A percentile compares a stretch with the other conserved stretches of the same genome.
Evolutionary conservation across 306 rosid species (phyloP).

Genomic region (Vicia villosa): DNA sequence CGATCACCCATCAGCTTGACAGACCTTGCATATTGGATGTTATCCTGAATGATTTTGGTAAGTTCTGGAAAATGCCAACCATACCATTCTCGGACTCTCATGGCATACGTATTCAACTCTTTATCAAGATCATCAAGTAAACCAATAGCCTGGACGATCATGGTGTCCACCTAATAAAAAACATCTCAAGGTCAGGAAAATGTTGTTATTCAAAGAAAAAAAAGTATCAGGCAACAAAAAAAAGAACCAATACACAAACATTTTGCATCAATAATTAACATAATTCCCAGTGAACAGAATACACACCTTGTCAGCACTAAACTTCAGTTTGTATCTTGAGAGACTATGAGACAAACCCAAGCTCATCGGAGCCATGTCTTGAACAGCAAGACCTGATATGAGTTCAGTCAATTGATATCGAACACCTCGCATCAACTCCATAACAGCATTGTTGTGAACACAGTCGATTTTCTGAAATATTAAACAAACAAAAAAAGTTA

Average conservation of each 20-base stretch:
- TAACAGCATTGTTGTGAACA: constrained; percentile 72
- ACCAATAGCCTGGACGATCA: constrained; percentile 97
- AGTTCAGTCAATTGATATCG: constrained; percentile 80
- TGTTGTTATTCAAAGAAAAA: background rate
- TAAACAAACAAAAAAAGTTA: background rate
- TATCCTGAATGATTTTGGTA: constrained; percentile 82
- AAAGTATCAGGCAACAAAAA: background rate
- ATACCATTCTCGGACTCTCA: constrained; percentile 98
- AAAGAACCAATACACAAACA: background rate
- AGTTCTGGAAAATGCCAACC: constrained; percentile 99
- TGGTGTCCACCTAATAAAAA: constrained; percentile 79
- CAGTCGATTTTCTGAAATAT: constrained; percentile 81
- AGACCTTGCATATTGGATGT: constrained; percentile 77
- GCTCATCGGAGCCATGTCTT: constrained; percentile 94
- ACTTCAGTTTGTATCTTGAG: constrained; percentile 84
- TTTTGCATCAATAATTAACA: background rate
- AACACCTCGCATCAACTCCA: constrained; percentile 94
- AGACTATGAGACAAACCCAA: constrained; percentile 92
- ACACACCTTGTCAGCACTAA: constrained; percentile 91
- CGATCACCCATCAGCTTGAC: constrained; percentile 97
- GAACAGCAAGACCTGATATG: constrained; percentile 73
- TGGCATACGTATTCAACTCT: constrained; percentile 90
- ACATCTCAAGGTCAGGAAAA: background rate
- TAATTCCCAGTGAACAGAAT: background rate
- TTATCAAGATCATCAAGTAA: constrained; percentile 97